Evolutionary conservation across 1,284 basidiomycete genomes (phyloP).

Genomic region (Melanopsichium pennsylvanicum): DNA sequence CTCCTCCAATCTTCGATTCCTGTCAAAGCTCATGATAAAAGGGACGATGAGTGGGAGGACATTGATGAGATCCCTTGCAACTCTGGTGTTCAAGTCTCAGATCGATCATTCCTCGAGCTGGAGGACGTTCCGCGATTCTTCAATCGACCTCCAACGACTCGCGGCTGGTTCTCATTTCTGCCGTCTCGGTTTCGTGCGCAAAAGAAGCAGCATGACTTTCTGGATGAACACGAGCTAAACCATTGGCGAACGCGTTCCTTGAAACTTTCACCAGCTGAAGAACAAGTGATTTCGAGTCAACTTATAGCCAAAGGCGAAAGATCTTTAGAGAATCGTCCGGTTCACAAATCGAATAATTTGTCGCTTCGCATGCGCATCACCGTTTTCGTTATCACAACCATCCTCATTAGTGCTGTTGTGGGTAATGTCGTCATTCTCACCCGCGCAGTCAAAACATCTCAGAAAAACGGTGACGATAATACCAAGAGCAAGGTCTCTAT

Average conservation of each 20-base stretch:
- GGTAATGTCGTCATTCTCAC: constrained; percentile 16
- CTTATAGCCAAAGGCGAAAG: constrained; percentile 6
- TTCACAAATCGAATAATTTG: neutral
- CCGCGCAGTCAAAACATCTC: neutral
- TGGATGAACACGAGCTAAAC: neutral
- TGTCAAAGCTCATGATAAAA: neutral
- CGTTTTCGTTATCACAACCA: neutral
- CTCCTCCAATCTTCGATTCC: neutral
- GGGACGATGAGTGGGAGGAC: constrained; percentile 39
- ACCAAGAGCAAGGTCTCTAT: no score
- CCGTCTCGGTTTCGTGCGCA: no score
- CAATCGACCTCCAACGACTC: neutral
- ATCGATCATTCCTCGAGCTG: constrained; percentile 23
- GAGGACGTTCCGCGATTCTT: constrained; percentile 18
- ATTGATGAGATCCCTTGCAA: neutral
- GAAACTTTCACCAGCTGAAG: neutral
- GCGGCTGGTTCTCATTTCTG: neutral
- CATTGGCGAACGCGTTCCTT: constrained; percentile 4
- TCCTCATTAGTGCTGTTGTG: constrained; percentile 8
- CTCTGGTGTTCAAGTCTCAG: neutral
- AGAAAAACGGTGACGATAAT: no score
- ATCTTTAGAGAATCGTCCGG: constrained; percentile 20
- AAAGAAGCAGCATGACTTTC: neutral
- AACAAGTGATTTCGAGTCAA: constrained; percentile 2
- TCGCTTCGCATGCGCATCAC: neutral